phyloP scores from a whole-genome alignment of 768 basidiomycete species.

The Daedaleopsis sinensis region DNA sequence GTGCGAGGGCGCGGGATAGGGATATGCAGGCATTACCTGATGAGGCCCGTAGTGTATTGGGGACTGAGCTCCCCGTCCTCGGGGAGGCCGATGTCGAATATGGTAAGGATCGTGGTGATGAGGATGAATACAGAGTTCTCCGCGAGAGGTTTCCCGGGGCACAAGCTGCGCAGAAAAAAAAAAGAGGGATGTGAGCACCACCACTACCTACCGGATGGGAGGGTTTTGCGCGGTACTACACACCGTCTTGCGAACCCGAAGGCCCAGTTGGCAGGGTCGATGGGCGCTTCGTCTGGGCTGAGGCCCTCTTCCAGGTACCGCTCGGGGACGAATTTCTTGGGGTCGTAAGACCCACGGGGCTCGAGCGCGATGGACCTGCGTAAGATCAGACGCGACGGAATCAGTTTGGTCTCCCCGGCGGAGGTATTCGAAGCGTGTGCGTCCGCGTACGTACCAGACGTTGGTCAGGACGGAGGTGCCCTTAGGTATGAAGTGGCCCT shows the following conservation, averaged over 20 bases:
- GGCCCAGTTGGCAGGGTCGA: constrained; percentile 8
- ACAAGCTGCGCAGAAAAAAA: neutral
- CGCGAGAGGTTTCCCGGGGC: constrained; percentile 19
- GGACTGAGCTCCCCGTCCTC: constrained; percentile 1
- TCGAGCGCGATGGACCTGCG: constrained; percentile 19
- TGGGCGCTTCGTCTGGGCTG: neutral
- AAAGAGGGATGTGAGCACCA: neutral
- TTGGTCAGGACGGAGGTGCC: constrained; percentile 29
- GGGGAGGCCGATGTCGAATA: constrained; percentile 17
- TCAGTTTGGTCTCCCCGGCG: neutral
- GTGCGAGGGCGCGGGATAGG: neutral
- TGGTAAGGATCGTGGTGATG: constrained; percentile 4
- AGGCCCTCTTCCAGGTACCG: constrained; percentile 18
- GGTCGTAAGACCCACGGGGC: constrained; percentile 14
- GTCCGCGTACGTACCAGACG: constrained; percentile 22
- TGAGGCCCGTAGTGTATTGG: constrained; percentile 8
- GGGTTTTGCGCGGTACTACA: neutral
- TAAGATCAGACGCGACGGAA: neutral
- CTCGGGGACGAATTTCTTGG: constrained; percentile 22
- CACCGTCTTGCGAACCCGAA: constrained; percentile 23
- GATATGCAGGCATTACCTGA: constrained; percentile 9
- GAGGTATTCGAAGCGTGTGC: neutral
- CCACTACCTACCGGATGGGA: neutral
- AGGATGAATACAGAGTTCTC: constrained; percentile 22
- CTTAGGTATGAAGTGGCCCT: constrained; percentile 27